Evolutionary conservation across 352 stramenopile genomes (phyloP).

Genomic region (Phytophthora boehmeriae): DNA sequence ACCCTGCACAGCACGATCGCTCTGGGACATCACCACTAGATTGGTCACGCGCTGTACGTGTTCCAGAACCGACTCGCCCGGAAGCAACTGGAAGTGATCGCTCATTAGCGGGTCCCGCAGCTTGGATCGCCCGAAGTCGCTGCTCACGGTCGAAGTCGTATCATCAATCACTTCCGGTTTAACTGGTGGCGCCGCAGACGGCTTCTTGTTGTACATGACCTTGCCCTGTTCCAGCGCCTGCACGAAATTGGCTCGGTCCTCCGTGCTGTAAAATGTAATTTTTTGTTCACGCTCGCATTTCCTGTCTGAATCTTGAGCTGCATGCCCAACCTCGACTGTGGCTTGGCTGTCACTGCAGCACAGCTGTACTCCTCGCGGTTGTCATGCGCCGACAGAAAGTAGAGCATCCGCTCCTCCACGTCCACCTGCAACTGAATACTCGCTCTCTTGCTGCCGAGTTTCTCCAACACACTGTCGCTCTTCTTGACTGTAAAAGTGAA

Average conservation of each 20-base stretch:
- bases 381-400: constrained; percentile 79
- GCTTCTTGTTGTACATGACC: constrained; percentile 77
- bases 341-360: constrained; percentile 74
- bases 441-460: constrained; percentile 80
- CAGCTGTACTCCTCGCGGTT: constrained; percentile 83
- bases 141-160: constrained; percentile 34
- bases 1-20: constrained; percentile 83
- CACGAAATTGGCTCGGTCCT: constrained; percentile 84
- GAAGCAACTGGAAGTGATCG: constrained; percentile 64
- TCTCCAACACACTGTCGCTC: constrained; percentile 82
- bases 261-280: constrained; percentile 86
- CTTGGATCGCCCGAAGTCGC: constrained; percentile 43
- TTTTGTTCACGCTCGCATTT: constrained; percentile 78
- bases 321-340: constrained; percentile 78
- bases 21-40: constrained; percentile 83
- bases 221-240: constrained; percentile 83
- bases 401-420: constrained; percentile 85
- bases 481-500: constrained; percentile 91
- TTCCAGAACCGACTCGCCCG: constrained; percentile 75
- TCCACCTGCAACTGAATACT: constrained; percentile 87
- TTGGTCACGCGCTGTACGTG: constrained; percentile 88
- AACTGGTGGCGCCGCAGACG: constrained; percentile 19
- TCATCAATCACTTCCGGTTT: constrained; percentile 40
- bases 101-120: constrained; percentile 67
- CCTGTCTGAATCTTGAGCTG: constrained; percentile 88